Evolutionary conservation across 2,329 filamentous ascomycete species (phyloP).

Genomic region (Knufia petricola): DNA sequence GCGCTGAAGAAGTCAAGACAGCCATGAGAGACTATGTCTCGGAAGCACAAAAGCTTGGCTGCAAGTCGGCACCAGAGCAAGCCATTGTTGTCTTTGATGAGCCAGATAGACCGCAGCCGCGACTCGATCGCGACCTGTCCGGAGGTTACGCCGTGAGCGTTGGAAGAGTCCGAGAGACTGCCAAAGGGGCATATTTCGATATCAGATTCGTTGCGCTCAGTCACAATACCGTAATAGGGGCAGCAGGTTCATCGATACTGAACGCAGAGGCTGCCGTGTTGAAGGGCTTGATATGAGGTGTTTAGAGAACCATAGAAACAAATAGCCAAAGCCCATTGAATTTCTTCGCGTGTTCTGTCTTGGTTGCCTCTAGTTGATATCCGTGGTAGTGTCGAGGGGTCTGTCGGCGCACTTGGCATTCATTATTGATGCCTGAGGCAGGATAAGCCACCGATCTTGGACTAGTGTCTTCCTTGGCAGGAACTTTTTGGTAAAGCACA

Average conservation of each 20-base stretch:
- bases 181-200: slow-evolving; percentile 74
- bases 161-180: slow-evolving; percentile 74
- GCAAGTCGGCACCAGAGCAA: slow-evolving; percentile 71
- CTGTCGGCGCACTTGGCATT: too few relatives aligned
- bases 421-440: neutral
- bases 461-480: too few relatives aligned
- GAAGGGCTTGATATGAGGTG: slow-evolving; percentile 73
- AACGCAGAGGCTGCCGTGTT: slow-evolving; percentile 88
- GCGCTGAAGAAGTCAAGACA: slow-evolving; percentile 63
- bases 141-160: slow-evolving; percentile 86
- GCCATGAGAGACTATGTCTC: slow-evolving; percentile 72
- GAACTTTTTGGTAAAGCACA: neutral
- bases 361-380: too few relatives aligned
- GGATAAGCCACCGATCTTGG: too few relatives aligned
- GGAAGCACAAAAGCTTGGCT: slow-evolving; percentile 74
- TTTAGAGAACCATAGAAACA: too few relatives aligned
- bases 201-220: slow-evolving; percentile 90
- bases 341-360: too few relatives aligned
- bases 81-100: slow-evolving; percentile 86
- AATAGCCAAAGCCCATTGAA: too few relatives aligned
- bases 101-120: slow-evolving; percentile 79
- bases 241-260: slow-evolving; percentile 88
- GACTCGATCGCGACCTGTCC: slow-evolving; percentile 76
- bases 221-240: slow-evolving; percentile 87
- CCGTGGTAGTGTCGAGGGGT: too few relatives aligned